Evolutionary conservation across 306 rosid genomes (phyloP).

Genomic region (Fragaria nilgerrensis): DNA sequence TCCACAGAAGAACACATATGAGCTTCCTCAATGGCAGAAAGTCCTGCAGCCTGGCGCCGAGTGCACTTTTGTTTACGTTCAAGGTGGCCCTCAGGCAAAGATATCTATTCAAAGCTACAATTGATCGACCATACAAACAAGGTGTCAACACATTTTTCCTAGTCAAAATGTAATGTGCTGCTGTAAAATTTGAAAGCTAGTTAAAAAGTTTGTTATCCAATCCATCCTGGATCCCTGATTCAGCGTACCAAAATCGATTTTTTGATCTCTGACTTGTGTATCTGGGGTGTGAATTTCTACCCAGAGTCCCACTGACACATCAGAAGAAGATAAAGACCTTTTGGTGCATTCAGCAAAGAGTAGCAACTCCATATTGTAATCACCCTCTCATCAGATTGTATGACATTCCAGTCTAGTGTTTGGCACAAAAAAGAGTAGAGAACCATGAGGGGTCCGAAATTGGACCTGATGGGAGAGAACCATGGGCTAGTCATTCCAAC

Average conservation of each 20-base stretch:
- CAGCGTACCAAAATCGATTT: not conserved
- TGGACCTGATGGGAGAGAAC: not conserved
- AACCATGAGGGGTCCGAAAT: not conserved
- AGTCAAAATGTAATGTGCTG: not conserved
- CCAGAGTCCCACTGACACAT: not conserved
- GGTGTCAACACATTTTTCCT: not conserved
- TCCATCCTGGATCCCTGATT: not conserved
- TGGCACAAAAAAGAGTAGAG: not conserved
- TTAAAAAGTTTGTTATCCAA: not conserved
- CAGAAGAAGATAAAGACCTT: not conserved
- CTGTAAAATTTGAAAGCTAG: not conserved
- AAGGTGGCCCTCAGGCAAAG: constrained; percentile 79
- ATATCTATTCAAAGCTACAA: constrained; percentile 54
- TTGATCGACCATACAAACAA: constrained; percentile 20
- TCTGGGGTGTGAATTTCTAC: not conserved
- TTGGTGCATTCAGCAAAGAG: not conserved
- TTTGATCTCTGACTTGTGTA: not conserved
- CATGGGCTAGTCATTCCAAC: not conserved
- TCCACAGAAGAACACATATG: constrained; percentile 48
- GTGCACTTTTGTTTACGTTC: constrained; percentile 63
- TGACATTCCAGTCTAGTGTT: not conserved
- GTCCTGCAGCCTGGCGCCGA: constrained; percentile 62
- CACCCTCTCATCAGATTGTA: not conserved
- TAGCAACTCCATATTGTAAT: not conserved
- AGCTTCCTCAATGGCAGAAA: constrained; percentile 63